Percentiles rank a stretch among this genome's conserved stretches.
These are phyloP conservation scores for Cercospora brassicicola DNA, from an alignment of 2,329 filamentous ascomycete genomes.

Conservation along the genomic window DNA sequence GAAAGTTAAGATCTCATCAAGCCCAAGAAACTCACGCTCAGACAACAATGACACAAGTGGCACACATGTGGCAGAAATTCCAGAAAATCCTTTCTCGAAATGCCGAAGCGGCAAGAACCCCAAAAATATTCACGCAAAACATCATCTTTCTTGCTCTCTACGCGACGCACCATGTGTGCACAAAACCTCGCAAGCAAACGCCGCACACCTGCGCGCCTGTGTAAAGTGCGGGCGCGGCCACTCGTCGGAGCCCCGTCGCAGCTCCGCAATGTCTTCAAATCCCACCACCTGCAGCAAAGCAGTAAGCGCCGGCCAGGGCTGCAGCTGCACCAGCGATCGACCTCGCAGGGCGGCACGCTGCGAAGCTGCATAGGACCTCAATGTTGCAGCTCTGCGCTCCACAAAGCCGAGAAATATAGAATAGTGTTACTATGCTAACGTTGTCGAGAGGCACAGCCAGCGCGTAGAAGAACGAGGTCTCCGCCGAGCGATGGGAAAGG, in stretches of 20 bases:
- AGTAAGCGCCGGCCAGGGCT: neutral
- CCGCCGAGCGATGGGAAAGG: too few relatives aligned
- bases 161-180: neutral
- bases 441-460: slow-evolving; percentile 3
- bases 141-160: too few relatives aligned
- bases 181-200: neutral
- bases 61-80: neutral
- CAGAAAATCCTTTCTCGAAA: neutral
- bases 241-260: neutral
- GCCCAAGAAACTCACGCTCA: neutral
- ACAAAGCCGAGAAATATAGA: neutral
- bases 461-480: neutral
- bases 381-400: neutral
- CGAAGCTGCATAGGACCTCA: neutral
- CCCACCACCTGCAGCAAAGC: neutral
- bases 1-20: neutral
- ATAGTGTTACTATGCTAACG: neutral
- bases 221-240: neutral
- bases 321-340: neutral
- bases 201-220: neutral
- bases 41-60: neutral
- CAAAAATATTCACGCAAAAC: neutral
- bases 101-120: neutral
- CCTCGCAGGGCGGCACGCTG: neutral
- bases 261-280: neutral